Percentiles rank a stretch among this genome's conserved stretches.
phyloP scores from a whole-genome alignment of 2,329 filamentous ascomycete genomes.

The Alternaria metachromatica region DNA sequence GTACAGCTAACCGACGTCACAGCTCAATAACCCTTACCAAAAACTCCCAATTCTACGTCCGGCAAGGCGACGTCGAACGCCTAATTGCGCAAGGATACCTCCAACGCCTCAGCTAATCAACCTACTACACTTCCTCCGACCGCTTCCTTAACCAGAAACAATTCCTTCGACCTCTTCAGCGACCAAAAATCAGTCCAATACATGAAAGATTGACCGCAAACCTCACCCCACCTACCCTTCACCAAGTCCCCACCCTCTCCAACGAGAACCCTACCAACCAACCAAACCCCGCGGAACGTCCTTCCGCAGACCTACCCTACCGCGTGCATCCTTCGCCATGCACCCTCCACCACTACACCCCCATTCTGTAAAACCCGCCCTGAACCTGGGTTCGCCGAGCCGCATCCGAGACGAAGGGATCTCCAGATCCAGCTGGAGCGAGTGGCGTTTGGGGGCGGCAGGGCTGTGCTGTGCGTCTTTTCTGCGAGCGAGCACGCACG shows the following conservation, averaged over 20 bases:
- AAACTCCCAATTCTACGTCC: slow-evolving; percentile 97
- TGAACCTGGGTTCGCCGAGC: slow-evolving; percentile 2
- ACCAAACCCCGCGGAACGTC: not conserved
- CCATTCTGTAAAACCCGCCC: not conserved
- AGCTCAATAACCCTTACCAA: slow-evolving; percentile 96
- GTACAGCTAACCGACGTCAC: slow-evolving; percentile 2
- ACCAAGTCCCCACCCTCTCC: not conserved
- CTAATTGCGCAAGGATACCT: slow-evolving; percentile 94
- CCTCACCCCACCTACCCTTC: not conserved
- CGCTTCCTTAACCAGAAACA: not conserved
- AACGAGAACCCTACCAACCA: not conserved
- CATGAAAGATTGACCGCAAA: not conserved
- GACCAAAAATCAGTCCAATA: not conserved
- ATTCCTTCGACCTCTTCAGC: not conserved
- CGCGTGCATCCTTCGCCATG: not conserved
- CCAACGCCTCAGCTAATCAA: slow-evolving; percentile 78
- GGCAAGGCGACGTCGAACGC: slow-evolving; percentile 93
- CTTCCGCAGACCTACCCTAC: not conserved
- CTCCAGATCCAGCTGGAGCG: not conserved
- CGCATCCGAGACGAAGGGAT: slow-evolving; percentile 5
- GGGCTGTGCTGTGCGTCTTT: not conserved
- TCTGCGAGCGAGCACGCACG: not conserved
- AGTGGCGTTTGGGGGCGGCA: not conserved
- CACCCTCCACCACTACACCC: not conserved
- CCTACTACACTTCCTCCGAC: not conserved